Conservation (phyloP, 2,329 filamentous ascomycete species). For the Coniosporium tulheliwenetii region DNA sequence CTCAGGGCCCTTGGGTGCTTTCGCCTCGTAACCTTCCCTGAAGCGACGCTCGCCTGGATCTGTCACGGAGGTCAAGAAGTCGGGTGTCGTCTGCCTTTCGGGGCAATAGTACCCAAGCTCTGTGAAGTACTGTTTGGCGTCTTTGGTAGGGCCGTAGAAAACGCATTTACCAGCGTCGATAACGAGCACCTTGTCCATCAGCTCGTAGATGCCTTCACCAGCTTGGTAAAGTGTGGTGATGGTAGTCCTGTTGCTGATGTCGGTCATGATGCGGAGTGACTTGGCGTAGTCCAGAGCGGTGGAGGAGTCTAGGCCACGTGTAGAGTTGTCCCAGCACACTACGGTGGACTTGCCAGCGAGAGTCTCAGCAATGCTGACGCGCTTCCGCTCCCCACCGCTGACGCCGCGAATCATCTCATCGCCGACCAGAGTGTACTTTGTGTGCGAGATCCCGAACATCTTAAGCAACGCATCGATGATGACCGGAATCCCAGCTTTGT, state of each 20-base stretch:
- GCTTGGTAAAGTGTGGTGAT: constrained; percentile 59
- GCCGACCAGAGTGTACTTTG: constrained; percentile 59
- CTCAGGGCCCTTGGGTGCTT: constrained; percentile 51
- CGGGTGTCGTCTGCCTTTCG: constrained; percentile 53
- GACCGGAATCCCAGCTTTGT: constrained; percentile 46
- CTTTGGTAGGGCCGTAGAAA: constrained; percentile 46
- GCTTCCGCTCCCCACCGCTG: constrained; percentile 66
- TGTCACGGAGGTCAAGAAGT: constrained; percentile 63
- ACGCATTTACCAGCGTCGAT: constrained; percentile 59
- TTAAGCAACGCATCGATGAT: constrained; percentile 56
- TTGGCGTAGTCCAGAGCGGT: constrained; percentile 67
- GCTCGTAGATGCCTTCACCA: constrained; percentile 51
- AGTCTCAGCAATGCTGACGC: constrained; percentile 65
- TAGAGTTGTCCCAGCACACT: constrained; percentile 68
- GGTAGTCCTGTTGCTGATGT: constrained; percentile 55
- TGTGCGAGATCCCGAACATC: constrained; percentile 68
- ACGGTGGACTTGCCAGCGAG: constrained; percentile 58
- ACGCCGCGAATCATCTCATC: constrained; percentile 58
- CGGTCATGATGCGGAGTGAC: constrained; percentile 65
- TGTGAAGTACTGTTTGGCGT: constrained; percentile 50
- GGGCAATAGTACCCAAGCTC: constrained; percentile 47
- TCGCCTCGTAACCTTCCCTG: constrained; percentile 46
- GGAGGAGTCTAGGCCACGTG: constrained; percentile 62
- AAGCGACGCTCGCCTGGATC: constrained; percentile 58
- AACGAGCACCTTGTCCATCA: constrained; percentile 70